phyloP scores from a whole-genome alignment of 2,329 filamentous ascomycete species.

The Harringtonia aguacate region DNA sequence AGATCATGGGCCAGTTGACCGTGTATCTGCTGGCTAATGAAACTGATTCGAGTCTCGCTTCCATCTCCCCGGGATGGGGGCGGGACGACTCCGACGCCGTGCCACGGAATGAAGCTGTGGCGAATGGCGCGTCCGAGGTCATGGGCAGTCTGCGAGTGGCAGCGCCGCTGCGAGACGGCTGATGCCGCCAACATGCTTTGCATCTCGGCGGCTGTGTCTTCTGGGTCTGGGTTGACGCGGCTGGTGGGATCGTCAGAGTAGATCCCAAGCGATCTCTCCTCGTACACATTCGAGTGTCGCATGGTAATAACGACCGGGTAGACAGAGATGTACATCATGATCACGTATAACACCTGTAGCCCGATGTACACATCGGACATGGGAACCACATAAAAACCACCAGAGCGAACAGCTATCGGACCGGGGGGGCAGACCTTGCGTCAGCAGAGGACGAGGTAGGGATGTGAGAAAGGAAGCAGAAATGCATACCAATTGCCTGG shows the following conservation, averaged over 20 bases:
- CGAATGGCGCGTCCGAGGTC: constrained; percentile 24
- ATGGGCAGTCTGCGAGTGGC: neutral
- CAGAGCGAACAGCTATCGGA: constrained; percentile 49
- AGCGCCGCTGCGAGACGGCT: neutral
- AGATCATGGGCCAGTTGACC: constrained; percentile 53
- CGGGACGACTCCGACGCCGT: constrained; percentile 29
- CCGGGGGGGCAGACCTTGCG: too few relatives aligned
- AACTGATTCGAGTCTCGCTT: constrained; percentile 32
- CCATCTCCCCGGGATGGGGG: constrained; percentile 10
- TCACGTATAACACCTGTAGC: constrained; percentile 47
- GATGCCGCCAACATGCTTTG: neutral
- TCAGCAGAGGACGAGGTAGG: neutral
- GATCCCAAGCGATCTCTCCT: constrained; percentile 55
- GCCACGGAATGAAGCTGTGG: constrained; percentile 26
- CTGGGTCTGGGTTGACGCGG: neutral
- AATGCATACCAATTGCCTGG: constrained; percentile 41
- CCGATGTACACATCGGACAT: constrained; percentile 47
- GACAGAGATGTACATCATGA: constrained; percentile 58
- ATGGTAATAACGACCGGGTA: constrained; percentile 54
- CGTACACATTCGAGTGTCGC: constrained; percentile 61
- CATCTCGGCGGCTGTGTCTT: neutral
- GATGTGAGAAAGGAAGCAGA: neutral
- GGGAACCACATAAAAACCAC: constrained; percentile 55
- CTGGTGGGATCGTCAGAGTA: constrained; percentile 27
- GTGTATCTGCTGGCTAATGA: constrained; percentile 44